Evolutionary conservation across 2,329 filamentous ascomycete species (phyloP).

Genomic region (Claviceps monticola): DNA sequence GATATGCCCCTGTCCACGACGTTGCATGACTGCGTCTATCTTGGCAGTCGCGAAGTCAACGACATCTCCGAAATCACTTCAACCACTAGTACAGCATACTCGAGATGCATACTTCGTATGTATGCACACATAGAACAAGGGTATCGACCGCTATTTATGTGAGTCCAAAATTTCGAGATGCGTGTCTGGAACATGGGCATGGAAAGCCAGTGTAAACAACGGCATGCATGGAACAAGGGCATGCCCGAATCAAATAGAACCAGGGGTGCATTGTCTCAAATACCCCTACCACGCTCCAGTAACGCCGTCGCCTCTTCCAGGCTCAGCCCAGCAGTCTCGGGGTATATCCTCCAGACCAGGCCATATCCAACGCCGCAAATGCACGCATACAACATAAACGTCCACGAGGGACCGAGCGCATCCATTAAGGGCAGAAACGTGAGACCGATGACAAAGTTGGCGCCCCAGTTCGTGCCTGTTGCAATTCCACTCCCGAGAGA

Average conservation of each 20-base stretch:
- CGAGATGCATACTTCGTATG: too few species aligned
- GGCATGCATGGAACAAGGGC: too few species aligned
- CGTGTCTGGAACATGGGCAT: too few species aligned
- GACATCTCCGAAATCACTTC: too few species aligned
- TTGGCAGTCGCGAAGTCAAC: too few species aligned
- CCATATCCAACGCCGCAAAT: conserved; percentile 58
- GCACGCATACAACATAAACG: conserved; percentile 66
- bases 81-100: too few species aligned
- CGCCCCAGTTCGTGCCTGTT: conserved; percentile 74
- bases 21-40: too few species aligned
- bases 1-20: too few species aligned
- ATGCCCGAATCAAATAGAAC: background rate
- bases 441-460: conserved; percentile 74
- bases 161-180: too few species aligned
- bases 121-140: too few species aligned
- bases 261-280: conserved; percentile 19
- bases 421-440: conserved; percentile 87
- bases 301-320: conserved; percentile 68
- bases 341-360: conserved; percentile 62
- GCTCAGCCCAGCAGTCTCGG: conserved; percentile 70
- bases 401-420: conserved; percentile 54
- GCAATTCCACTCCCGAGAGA: conserved; percentile 58
- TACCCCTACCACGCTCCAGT: conserved; percentile 61
- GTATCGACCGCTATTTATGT: too few species aligned
- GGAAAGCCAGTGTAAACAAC: too few species aligned